Evolutionary conservation across 2,329 filamentous ascomycete genomes (phyloP).

Genomic region (Basipetospora chlamydospora): DNA sequence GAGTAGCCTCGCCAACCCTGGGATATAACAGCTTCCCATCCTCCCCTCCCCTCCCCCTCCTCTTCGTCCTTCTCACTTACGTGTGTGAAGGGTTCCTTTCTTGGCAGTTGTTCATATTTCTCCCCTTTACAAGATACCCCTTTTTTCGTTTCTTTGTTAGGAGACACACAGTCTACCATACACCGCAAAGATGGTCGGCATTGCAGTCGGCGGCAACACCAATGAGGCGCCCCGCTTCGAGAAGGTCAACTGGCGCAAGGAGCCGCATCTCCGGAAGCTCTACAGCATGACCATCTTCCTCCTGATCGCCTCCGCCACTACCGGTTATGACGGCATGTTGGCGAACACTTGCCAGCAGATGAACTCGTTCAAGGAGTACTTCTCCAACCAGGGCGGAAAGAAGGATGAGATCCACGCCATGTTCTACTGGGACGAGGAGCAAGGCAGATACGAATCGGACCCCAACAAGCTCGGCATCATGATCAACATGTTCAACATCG

Average conservation of each 20-base stretch:
- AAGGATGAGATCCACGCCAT: neutral
- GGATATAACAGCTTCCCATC: too few species aligned
- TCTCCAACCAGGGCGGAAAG: slow-evolving; percentile 22
- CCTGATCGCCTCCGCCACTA: slow-evolving; percentile 45
- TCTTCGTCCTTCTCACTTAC: too few species aligned
- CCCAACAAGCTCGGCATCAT: slow-evolving; percentile 31
- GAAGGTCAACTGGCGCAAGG: slow-evolving; percentile 39
- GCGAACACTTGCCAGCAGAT: slow-evolving; percentile 46
- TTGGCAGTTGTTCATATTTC: too few species aligned
- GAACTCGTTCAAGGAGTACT: slow-evolving; percentile 35
- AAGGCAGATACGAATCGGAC: slow-evolving; percentile 10
- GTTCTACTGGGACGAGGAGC: slow-evolving; percentile 4
- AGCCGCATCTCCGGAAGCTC: slow-evolving; percentile 40
- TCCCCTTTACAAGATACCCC: too few species aligned
- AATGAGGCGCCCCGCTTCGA: slow-evolving; percentile 36
- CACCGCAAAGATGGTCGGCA: slow-evolving; percentile 2
- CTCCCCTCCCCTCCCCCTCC: too few species aligned
- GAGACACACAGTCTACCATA: too few species aligned
- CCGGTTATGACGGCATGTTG: slow-evolving; percentile 47
- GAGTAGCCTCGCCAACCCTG: too few species aligned
- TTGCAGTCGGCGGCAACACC: neutral
- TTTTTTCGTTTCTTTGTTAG: too few species aligned
- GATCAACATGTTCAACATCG: slow-evolving; percentile 38
- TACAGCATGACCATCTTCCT: slow-evolving; percentile 38
- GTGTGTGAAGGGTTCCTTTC: too few species aligned